Conservation (phyloP, 2,329 filamentous ascomycete species). For the Aspergillus pseudoterreus region DNA sequence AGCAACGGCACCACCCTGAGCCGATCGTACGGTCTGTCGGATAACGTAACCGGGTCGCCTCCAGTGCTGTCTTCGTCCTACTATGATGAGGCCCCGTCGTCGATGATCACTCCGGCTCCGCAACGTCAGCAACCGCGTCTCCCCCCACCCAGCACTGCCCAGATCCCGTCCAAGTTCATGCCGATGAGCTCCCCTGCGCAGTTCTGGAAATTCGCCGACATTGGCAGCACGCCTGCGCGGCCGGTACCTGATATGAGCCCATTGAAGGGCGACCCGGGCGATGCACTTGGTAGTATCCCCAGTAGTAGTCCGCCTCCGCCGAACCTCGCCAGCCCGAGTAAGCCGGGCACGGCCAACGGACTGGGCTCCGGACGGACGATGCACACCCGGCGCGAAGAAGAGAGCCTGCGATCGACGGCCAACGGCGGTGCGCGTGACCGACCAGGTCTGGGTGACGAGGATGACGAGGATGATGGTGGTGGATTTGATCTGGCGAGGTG, state of each 20-base stretch:
- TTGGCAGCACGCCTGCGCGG: slow-evolving; percentile 44
- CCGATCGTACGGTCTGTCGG: slow-evolving; percentile 39
- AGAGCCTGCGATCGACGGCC: slow-evolving; percentile 12
- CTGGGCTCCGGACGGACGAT: slow-evolving; percentile 27
- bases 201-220: slow-evolving; percentile 49
- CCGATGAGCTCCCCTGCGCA: slow-evolving; percentile 49
- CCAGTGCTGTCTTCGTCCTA: slow-evolving; percentile 48
- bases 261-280: slow-evolving; percentile 40
- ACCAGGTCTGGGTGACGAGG: slow-evolving; percentile 27
- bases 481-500: slow-evolving; percentile 48
- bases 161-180: slow-evolving; percentile 50
- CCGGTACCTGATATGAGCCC: slow-evolving; percentile 45
- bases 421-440: slow-evolving; percentile 14
- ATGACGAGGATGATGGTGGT: slow-evolving; percentile 36
- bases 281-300: slow-evolving; percentile 37
- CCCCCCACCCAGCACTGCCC: slow-evolving; percentile 47
- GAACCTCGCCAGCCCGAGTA: slow-evolving; percentile 44
- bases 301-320: slow-evolving; percentile 48
- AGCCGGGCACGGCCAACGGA: slow-evolving; percentile 34
- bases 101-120: slow-evolving; percentile 48
- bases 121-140: slow-evolving; percentile 47
- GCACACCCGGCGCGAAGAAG: slow-evolving; percentile 31
- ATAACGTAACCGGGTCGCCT: slow-evolving; percentile 40
- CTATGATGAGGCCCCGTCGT: slow-evolving; percentile 44
- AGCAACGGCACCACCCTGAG: slow-evolving; percentile 26